Evolutionary conservation across 768 basidiomycete genomes (phyloP).

Genomic region (Hericium alpestre): DNA sequence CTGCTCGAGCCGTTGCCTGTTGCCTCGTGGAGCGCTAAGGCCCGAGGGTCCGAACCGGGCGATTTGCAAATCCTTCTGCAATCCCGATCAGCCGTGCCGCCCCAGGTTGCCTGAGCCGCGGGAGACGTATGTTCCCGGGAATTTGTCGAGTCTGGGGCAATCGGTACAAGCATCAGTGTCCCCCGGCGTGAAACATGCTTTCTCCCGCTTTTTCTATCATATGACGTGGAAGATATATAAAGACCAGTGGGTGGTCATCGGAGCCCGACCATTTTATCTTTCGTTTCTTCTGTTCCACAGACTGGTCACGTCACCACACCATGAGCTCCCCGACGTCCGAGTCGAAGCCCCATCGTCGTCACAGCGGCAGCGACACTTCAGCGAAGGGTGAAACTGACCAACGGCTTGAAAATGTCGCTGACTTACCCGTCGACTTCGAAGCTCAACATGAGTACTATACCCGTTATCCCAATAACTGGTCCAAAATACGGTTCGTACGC

Average conservation of each 20-base stretch:
- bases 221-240: background rate
- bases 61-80: too few species aligned
- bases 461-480: constrained; percentile 15
- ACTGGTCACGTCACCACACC: background rate
- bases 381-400: background rate
- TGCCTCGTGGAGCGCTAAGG: too few species aligned
- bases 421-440: background rate
- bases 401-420: background rate
- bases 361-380: background rate
- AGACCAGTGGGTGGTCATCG: background rate
- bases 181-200: background rate
- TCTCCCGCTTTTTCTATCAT: background rate
- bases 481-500: constrained; percentile 12
- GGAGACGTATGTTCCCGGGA: too few species aligned
- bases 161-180: background rate
- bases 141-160: background rate
- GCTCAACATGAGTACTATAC: background rate
- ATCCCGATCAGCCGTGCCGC: too few species aligned
- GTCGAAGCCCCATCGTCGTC: background rate
- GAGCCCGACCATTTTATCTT: background rate
- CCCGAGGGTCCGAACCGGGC: too few species aligned
- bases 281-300: background rate
- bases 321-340: background rate
- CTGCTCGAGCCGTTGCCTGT: too few species aligned
- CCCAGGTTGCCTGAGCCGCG: too few species aligned